Conservation (phyloP, 1,284 basidiomycete genomes). For the Tilletiopsis washingtonensis region DNA sequence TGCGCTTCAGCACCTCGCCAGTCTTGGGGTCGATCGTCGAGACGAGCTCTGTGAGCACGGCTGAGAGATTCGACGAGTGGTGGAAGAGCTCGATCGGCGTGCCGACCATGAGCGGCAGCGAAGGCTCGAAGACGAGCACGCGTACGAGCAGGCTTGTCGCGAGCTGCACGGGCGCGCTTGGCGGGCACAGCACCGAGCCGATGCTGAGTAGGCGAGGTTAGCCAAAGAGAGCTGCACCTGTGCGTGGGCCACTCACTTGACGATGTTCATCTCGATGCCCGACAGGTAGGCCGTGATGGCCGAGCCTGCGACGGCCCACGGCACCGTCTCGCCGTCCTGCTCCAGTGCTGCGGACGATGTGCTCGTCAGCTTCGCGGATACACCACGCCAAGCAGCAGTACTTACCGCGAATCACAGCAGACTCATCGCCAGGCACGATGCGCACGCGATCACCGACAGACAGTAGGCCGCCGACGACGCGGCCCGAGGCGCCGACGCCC, state of each 20-base stretch:
- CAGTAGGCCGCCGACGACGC: slow-evolving; percentile 76
- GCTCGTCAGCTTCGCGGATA: no score
- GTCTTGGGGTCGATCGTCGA: slow-evolving; percentile 68
- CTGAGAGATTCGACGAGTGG: slow-evolving; percentile 84
- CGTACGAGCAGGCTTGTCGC: slow-evolving; percentile 71
- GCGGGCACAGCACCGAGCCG: slow-evolving; percentile 80
- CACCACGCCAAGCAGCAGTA: no score
- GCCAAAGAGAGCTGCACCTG: neutral
- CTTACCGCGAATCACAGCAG: slow-evolving; percentile 64
- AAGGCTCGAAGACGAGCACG: slow-evolving; percentile 87
- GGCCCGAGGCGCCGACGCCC: slow-evolving; percentile 74
- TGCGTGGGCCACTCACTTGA: slow-evolving; percentile 49
- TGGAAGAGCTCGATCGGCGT: slow-evolving; percentile 78
- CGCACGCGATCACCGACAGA: slow-evolving; percentile 84
- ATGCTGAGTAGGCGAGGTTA: slow-evolving; percentile 52
- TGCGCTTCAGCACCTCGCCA: slow-evolving; percentile 66
- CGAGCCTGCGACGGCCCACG: slow-evolving; percentile 83
- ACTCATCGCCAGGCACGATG: slow-evolving; percentile 85
- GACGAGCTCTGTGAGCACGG: slow-evolving; percentile 70
- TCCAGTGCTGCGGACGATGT: slow-evolving; percentile 65
- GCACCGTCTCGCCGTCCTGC: slow-evolving; percentile 65
- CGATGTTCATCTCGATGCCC: slow-evolving; percentile 73
- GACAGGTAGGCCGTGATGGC: slow-evolving; percentile 80
- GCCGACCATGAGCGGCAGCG: slow-evolving; percentile 79
- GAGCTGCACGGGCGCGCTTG: slow-evolving; percentile 62